Base-by-base conservation (phyloP, 805 yeast species). In the Candida sakaeoensis region DNA sequence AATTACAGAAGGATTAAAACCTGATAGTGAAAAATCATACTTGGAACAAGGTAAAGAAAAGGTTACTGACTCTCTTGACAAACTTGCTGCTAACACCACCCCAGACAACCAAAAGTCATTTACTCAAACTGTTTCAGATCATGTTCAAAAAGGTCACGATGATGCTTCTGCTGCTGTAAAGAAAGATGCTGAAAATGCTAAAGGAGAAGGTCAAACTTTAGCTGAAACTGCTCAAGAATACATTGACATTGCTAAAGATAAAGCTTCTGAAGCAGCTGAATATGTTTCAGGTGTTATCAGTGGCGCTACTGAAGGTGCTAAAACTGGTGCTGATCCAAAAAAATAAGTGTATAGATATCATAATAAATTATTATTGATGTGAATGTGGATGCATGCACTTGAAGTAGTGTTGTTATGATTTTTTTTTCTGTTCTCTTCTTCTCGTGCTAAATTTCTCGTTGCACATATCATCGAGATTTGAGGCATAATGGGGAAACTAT, bases 21-120 rank as follows among this genome's bases (percentile, higher is more conserved):
- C 95, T 49, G 82, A 87, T 47, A 63, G 75, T 42, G 75, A 82
- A 63, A 88, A 88, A 70, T 53, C 80, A 27, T 63, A 67, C 55
- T 61, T 68, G 39, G 82, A 85, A 55, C 70, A 83, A 67, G 81
- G 80, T 50, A 82, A 83, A 72, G 95, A 88, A 68, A 43, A 59
- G 22, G 78, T 75, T 47, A 79, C 93, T 43, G 82, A 76, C 57
- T 58, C 72, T n/a, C 74, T 71, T 53, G 95, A 88, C 70, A 68
- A 74, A 56, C 63, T 72, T 40, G 87, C 82, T 43, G 70, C 74
- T 35, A 61, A 71, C 40, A 60, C 71, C 38, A 79, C 79, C 57
- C 88, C 93, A 50, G 80, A 82, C 37, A 63, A 63, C 41, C 70
- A 80, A 53, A 87, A 87, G 74, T 80, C 90, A 33, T 63, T 75